Percentiles rank a stretch among this genome's conserved stretches.
phyloP scores from a whole-genome alignment of 2,329 filamentous ascomycete species.

The Pseudogymnoascus sp. region DNA sequence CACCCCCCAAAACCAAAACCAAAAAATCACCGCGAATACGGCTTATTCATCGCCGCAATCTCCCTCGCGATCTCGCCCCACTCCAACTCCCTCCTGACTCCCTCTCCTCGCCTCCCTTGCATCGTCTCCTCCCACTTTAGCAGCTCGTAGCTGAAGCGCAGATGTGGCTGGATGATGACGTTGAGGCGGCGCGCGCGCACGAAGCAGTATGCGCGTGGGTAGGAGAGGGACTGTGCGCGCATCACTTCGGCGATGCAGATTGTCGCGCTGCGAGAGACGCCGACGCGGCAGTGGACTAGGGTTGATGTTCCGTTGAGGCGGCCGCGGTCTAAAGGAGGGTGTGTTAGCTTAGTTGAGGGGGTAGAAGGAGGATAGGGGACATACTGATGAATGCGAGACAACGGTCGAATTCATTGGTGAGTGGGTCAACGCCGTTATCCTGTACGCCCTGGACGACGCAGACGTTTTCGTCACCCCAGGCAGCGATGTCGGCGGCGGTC shows the following conservation, averaged over 20 bases:
- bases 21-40: constrained; percentile 43
- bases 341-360: constrained; percentile 15
- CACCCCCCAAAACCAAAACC: background rate
- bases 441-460: constrained; percentile 79
- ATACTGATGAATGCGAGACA: constrained; percentile 89
- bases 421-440: constrained; percentile 90
- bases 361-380: constrained; percentile 28
- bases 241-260: constrained; percentile 99
- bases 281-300: constrained; percentile 91
- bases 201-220: constrained; percentile 91
- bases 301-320: constrained; percentile 71
- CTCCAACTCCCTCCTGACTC: constrained; percentile 69
- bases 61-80: constrained; percentile 84
- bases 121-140: constrained; percentile 90
- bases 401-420: constrained; percentile 75
- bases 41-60: constrained; percentile 91
- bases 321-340: constrained; percentile 56
- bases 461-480: constrained; percentile 71
- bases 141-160: constrained; percentile 90
- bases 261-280: constrained; percentile 88
- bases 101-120: constrained; percentile 41
- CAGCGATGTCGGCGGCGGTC: constrained; percentile 59
- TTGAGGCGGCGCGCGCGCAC: constrained; percentile 87
- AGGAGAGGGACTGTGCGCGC: constrained; percentile 68
- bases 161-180: constrained; percentile 95